Conservation (phyloP, 1,284 basidiomycete species). For the Fistulina hepatica region DNA sequence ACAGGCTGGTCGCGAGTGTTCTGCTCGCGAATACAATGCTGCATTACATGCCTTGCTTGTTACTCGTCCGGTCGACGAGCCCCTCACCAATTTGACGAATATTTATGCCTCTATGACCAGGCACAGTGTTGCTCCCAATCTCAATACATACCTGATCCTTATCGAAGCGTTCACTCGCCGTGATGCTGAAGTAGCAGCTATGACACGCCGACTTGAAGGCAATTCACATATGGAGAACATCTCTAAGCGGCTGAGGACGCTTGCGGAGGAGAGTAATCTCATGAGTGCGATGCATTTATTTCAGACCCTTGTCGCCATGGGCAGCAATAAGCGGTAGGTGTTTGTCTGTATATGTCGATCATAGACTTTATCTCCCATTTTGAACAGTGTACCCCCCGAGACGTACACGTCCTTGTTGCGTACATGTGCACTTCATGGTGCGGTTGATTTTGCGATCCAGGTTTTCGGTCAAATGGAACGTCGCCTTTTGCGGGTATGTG, state of each 20-base stretch:
- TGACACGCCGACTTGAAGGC: slow-evolving; percentile 23
- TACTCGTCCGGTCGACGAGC: slow-evolving; percentile 41
- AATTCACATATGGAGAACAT: slow-evolving; percentile 13
- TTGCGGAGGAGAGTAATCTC: slow-evolving; percentile 64
- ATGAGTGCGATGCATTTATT: slow-evolving; percentile 63
- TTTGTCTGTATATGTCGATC: no score
- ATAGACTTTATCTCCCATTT: no score
- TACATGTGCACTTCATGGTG: slow-evolving; percentile 48
- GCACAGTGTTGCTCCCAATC: slow-evolving; percentile 56
- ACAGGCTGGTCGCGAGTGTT: slow-evolving; percentile 19
- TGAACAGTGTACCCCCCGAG: no score
- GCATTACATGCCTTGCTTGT: slow-evolving; percentile 47
- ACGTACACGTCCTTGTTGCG: slow-evolving; percentile 17
- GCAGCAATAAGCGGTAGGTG: slow-evolving; percentile 1
- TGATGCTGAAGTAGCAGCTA: slow-evolving; percentile 65
- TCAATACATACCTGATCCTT: slow-evolving; percentile 57
- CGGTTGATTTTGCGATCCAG: slow-evolving; percentile 54
- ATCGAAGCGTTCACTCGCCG: slow-evolving; percentile 63
- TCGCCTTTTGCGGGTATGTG: slow-evolving; percentile 28
- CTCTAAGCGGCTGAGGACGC: slow-evolving; percentile 16
- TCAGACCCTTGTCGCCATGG: slow-evolving; percentile 38
- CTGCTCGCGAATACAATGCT: slow-evolving; percentile 51
- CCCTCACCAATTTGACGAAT: slow-evolving; percentile 51
- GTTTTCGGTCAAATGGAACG: slow-evolving; percentile 61
- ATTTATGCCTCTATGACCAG: slow-evolving; percentile 71